These are phyloP conservation scores for Torulaspora franciscae DNA, from an alignment of 805 yeast genomes.

Conservation along the genomic window DNA sequence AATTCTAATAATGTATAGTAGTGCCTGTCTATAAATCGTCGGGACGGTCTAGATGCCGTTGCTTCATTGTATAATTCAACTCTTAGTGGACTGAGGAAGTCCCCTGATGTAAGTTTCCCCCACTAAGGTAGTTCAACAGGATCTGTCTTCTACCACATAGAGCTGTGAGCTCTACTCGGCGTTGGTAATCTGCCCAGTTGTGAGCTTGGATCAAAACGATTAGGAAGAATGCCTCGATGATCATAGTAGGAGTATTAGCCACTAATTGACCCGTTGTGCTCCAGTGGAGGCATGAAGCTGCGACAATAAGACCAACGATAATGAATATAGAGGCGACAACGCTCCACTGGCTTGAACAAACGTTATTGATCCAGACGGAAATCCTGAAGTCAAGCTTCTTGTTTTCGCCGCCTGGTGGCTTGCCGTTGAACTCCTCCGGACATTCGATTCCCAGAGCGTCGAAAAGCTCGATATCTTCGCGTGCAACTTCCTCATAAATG, in stretches of 20 bases:
- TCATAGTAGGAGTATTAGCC: constrained; percentile 42
- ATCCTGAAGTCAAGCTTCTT: constrained; percentile 22
- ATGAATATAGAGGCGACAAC: constrained; percentile 30
- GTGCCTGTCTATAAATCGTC: too few species aligned
- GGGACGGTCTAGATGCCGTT: too few species aligned
- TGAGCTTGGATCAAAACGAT: constrained; percentile 40
- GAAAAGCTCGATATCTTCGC: constrained; percentile 34
- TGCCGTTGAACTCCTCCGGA: constrained; percentile 19
- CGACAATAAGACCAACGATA: constrained; percentile 32
- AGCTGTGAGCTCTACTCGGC: constrained; percentile 27
- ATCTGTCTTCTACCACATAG: constrained; percentile 23
- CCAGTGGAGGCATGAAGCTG: constrained; percentile 38
- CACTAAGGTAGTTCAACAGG: constrained; percentile 8
- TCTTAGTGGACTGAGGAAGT: not conserved
- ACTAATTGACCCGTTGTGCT: constrained; percentile 40
- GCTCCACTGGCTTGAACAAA: constrained; percentile 36
- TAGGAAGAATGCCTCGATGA: constrained; percentile 41
- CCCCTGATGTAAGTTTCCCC: not conserved
- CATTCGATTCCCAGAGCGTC: constrained; percentile 26
- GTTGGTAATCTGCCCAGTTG: constrained; percentile 31
- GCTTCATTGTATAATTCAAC: not conserved
- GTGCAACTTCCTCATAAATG: constrained; percentile 29
- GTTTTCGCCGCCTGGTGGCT: constrained; percentile 7
- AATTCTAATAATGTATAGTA: too few species aligned
- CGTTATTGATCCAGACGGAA: constrained; percentile 26